phyloP scores from a whole-genome alignment of 495 filamentous ascomycete species.

The Saxispiralis lemnorum region DNA sequence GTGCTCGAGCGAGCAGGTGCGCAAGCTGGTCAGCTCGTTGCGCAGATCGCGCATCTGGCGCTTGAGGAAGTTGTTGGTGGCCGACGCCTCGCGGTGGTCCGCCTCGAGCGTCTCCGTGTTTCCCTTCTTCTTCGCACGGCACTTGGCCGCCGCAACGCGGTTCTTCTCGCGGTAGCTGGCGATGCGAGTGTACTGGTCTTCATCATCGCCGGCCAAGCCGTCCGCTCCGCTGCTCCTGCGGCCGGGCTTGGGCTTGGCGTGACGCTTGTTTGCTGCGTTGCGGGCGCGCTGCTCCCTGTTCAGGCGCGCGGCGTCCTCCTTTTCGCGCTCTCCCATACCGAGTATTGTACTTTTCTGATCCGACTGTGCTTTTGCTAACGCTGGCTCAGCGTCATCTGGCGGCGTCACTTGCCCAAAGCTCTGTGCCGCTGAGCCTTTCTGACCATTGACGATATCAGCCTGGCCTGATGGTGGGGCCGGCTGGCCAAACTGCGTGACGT shows the following conservation, averaged over 20 bases:
- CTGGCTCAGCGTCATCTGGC: constrained; percentile 3
- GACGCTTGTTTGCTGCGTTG: constrained; percentile 12
- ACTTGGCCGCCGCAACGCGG: constrained; percentile 69
- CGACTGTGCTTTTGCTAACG: not conserved
- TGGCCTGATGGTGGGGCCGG: constrained; percentile 2
- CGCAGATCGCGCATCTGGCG: constrained; percentile 28
- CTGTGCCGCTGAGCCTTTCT: constrained; percentile 3
- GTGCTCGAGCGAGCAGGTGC: constrained; percentile 4
- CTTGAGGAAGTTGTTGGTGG: constrained; percentile 21
- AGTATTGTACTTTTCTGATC: not conserved
- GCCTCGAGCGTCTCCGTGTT: constrained; percentile 18
- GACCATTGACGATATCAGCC: constrained; percentile 2
- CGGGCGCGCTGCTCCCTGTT: constrained; percentile 7
- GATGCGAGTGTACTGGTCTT: not conserved
- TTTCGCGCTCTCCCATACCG: not conserved
- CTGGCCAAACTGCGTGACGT: too few relatives aligned
- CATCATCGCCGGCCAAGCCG: not conserved
- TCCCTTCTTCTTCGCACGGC: constrained; percentile 72
- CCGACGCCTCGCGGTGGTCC: constrained; percentile 13
- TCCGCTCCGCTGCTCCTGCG: not conserved
- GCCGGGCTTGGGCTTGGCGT: constrained; percentile 7
- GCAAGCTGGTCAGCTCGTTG: constrained; percentile 19
- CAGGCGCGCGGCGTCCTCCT: not conserved
- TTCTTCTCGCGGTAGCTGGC: constrained; percentile 57
- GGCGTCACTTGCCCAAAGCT: constrained; percentile 13